Evolutionary conservation across 805 yeast genomes (phyloP), one percentile per base, ranked within the genome.

Genomic region (Wickerhamomyces tratensis): DNA sequence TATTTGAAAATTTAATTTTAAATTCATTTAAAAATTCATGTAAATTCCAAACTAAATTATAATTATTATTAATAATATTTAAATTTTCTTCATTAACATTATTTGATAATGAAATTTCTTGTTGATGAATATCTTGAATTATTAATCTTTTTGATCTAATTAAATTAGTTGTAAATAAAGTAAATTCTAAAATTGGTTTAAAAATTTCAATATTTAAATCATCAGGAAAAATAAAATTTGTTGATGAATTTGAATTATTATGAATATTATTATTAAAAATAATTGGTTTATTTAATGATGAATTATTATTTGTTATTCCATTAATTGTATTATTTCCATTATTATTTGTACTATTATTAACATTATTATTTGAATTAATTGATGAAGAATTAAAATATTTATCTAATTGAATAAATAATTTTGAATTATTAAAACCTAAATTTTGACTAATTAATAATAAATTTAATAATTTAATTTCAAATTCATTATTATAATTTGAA

Each of bases 401-500:
- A 48, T 79, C 60, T 52, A 77, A 49, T 57, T 73, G 69, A 49
- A 67, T 58, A 45, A 68, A 48, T 39, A 75, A 63, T 54, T 64
- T 60, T 56, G 53, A 64, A 36, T 67, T 65, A 39, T 62, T 59
- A 43, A 66, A 68, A 0, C 82, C 82, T 42, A 75, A 43, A 51
- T 77, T 77, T 38, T 69, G 67, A 35, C 76, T 58, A 40, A 69
- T 67, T 40, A 79, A 59, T 39, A 79, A 64, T 39, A 69, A 53
- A 14, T 71, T 64, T 7, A 76, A 69, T 38, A 77, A 39, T 5
- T 62, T 48, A 46, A 67, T 46, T 60, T 72, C 63, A 63, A 74
- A 63, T 55, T 57, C 40, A 70, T 39, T 58, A 46, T 38, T 47
- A 39, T 34, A 74, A 52, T 37, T 8, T 0, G 52, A 68, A 20